Conservation (phyloP, 495 filamentous ascomycete genomes). For the Xylaria grammica region DNA sequence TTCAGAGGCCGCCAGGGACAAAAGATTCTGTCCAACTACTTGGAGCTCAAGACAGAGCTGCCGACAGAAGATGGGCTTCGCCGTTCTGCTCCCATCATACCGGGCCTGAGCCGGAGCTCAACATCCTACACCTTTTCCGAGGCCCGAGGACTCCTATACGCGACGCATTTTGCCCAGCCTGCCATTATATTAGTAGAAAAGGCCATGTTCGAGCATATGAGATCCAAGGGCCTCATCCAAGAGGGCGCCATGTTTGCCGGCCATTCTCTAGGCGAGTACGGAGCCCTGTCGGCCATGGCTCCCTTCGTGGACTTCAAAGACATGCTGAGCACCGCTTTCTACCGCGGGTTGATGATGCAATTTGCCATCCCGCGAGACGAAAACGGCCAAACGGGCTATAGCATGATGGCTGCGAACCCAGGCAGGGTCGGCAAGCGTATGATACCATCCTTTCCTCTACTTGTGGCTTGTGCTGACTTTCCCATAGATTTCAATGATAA, state of each 20-base stretch:
- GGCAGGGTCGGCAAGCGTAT: slow-evolving; percentile 76
- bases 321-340: slow-evolving; percentile 89
- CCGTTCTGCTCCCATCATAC: slow-evolving; percentile 91
- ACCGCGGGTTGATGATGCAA: slow-evolving; percentile 91
- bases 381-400: slow-evolving; percentile 81
- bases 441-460: not conserved
- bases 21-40: slow-evolving; percentile 86
- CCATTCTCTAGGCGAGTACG: slow-evolving; percentile 87
- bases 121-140: slow-evolving; percentile 86
- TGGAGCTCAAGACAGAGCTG: slow-evolving; percentile 89
- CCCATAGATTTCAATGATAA: slow-evolving; percentile 73
- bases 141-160: slow-evolving; percentile 80
- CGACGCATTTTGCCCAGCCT: slow-evolving; percentile 87
- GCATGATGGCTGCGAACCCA: slow-evolving; percentile 90
- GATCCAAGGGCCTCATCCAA: slow-evolving; percentile 79
- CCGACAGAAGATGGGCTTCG: slow-evolving; percentile 75
- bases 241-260: slow-evolving; percentile 68
- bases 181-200: slow-evolving; percentile 92
- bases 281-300: slow-evolving; percentile 82
- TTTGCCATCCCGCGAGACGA: slow-evolving; percentile 89
- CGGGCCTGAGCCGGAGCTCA: slow-evolving; percentile 76
- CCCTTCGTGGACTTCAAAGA: slow-evolving; percentile 93
- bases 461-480: not conserved
- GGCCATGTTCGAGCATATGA: slow-evolving; percentile 89
- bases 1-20: slow-evolving; percentile 86